Conservation (phyloP, 768 basidiomycete species). For the Podaxis sp. region DNA sequence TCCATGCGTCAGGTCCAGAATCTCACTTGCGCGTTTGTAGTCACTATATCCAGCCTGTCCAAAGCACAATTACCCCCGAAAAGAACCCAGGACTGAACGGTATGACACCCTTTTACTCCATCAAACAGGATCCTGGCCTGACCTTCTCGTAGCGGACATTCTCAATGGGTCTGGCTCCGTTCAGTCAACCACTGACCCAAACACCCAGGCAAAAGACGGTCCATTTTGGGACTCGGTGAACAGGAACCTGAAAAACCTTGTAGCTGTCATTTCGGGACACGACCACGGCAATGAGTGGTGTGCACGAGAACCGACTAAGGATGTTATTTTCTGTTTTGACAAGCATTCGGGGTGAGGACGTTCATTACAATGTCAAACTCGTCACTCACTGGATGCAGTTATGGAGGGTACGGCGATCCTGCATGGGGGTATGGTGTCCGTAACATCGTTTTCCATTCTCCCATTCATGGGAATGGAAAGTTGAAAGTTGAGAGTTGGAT, state of each 20-base stretch:
- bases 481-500: constrained; percentile 59
- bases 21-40: constrained; percentile 21
- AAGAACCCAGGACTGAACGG: constrained; percentile 47
- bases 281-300: constrained; percentile 86
- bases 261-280: constrained; percentile 70
- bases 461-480: constrained; percentile 15
- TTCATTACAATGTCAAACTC: neutral
- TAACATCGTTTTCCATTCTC: constrained; percentile 51
- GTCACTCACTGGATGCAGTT: constrained; percentile 38
- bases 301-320: constrained; percentile 57
- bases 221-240: constrained; percentile 66
- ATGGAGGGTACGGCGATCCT: constrained; percentile 56
- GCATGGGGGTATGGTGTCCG: constrained; percentile 69
- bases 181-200: constrained; percentile 46
- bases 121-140: neutral
- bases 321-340: constrained; percentile 72
- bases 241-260: constrained; percentile 59
- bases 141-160: constrained; percentile 43
- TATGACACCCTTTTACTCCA: constrained; percentile 14
- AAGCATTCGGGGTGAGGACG: constrained; percentile 68
- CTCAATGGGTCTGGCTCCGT: constrained; percentile 55
- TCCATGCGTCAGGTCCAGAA: neutral
- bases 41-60: constrained; percentile 37
- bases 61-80: constrained; percentile 31
- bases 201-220: constrained; percentile 45